Evolutionary conservation across 2,329 filamentous ascomycete species (phyloP).

Genomic region (Scedosporium minutisporum): DNA sequence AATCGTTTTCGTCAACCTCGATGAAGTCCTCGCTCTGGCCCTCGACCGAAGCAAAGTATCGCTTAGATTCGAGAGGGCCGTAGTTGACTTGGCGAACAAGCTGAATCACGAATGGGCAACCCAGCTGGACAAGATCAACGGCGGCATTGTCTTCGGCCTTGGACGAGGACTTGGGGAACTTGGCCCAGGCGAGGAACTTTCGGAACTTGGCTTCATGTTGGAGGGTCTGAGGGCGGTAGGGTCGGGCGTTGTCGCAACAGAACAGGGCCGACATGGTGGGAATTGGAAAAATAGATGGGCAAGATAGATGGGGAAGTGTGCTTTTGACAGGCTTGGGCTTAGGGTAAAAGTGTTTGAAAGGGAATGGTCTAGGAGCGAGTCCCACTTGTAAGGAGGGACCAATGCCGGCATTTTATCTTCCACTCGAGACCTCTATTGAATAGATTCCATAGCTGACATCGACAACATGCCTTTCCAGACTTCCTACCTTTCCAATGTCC

Average conservation of each 20-base stretch:
- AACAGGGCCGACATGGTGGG: constrained; percentile 14
- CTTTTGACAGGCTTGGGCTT: too few relatives aligned
- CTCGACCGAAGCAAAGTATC: constrained; percentile 26
- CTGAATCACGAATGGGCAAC: constrained; percentile 23
- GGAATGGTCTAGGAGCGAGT: too few relatives aligned
- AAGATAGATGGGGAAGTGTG: too few relatives aligned
- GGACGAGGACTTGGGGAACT: constrained; percentile 14
- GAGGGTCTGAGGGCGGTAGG: constrained; percentile 16
- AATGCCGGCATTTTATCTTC: too few relatives aligned
- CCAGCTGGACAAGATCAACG: constrained; percentile 6
- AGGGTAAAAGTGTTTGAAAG: too few relatives aligned
- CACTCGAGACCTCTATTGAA: too few relatives aligned
- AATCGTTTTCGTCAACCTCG: constrained; percentile 24
- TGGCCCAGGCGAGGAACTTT: constrained; percentile 21
- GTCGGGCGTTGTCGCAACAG: constrained; percentile 14
- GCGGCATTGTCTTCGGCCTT: constrained; percentile 2
- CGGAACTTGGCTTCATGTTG: constrained; percentile 17
- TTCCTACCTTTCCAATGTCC: too few relatives aligned
- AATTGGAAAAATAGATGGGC: too few relatives aligned
- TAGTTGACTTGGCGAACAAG: constrained; percentile 34
- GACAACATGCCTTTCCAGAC: too few relatives aligned
- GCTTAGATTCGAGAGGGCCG: constrained; percentile 30
- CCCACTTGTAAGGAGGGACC: too few relatives aligned
- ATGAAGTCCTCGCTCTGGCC: constrained; percentile 15
- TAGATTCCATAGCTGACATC: too few relatives aligned